These are phyloP conservation scores for Clavaria fumosa DNA, from an alignment of 768 basidiomycete species.

Conservation along the genomic window DNA sequence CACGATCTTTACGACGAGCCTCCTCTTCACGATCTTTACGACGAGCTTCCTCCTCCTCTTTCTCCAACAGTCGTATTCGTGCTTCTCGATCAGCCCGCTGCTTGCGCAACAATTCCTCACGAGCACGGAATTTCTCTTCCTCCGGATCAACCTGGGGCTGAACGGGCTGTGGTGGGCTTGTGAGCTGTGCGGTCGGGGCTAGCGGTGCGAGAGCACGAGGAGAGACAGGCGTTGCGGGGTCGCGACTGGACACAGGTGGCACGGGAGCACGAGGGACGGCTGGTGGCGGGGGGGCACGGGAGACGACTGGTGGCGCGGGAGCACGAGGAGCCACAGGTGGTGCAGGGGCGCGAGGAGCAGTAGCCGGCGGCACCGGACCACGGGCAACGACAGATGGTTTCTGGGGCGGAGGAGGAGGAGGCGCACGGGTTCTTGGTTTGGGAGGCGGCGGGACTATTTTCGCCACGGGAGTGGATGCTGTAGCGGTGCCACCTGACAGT, in stretches of 20 bases:
- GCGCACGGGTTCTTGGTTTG: conserved; percentile 15
- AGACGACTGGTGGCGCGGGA: conserved; percentile 21
- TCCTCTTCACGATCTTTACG: conserved; percentile 24
- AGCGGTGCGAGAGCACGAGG: conserved; percentile 14
- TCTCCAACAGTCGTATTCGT: conserved; percentile 56
- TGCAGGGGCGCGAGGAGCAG: conserved; percentile 14
- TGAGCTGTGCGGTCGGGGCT: conserved; percentile 11
- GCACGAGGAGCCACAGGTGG: conserved; percentile 14
- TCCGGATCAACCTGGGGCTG: conserved; percentile 54
- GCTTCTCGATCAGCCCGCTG: conserved; percentile 62
- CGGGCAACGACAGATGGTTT: conserved; percentile 9
- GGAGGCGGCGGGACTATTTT: conserved; percentile 15
- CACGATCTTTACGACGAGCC: conserved; percentile 12
- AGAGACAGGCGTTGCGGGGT: conserved; percentile 20
- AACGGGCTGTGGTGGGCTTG: conserved; percentile 16
- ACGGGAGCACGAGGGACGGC: conserved; percentile 16
- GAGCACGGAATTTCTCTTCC: conserved; percentile 50
- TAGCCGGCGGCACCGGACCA: background rate
- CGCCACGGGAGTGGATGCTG: conserved; percentile 21
- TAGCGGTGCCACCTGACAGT: too few relatives aligned
- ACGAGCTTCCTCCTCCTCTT: conserved; percentile 20
- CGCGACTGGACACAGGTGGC: conserved; percentile 19
- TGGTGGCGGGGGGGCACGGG: conserved; percentile 24
- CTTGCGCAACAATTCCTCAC: conserved; percentile 58
- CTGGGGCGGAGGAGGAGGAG: conserved; percentile 16